A percentile compares a stretch with the other conserved stretches of the same genome.
Conservation (phyloP, 1,284 basidiomycete genomes). For the Cerioporus squamosus region DNA sequence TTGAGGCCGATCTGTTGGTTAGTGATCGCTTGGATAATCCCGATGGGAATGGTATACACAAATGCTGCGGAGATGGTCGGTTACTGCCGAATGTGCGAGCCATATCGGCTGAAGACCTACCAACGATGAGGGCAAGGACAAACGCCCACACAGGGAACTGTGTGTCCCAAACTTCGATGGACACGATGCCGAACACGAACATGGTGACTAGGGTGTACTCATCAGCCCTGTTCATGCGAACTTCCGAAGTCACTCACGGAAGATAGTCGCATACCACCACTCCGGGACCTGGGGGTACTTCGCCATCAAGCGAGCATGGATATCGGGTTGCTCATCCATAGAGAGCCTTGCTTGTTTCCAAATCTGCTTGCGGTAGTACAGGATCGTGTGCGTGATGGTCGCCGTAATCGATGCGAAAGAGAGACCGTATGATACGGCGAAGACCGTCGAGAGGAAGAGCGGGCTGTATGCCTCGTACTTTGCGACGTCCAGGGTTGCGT, state of each 20-base stretch:
- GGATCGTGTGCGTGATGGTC: conserved; percentile 73
- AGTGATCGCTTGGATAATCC: conserved; percentile 70
- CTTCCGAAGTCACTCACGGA: conserved; percentile 29
- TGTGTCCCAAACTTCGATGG: conserved; percentile 72
- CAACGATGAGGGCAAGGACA: conserved; percentile 45
- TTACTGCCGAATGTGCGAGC: background rate
- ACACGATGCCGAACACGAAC: conserved; percentile 67
- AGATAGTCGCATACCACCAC: conserved; percentile 69
- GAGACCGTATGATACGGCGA: conserved; percentile 67
- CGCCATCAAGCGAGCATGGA: conserved; percentile 85
- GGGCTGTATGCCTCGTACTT: conserved; percentile 62
- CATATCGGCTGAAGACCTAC: conserved; percentile 19
- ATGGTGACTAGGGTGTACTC: conserved; percentile 39
- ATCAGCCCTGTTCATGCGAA: background rate
- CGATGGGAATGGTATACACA: conserved; percentile 66
- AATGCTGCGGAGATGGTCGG: conserved; percentile 42
- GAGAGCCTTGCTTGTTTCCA: conserved; percentile 66
- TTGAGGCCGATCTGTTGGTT: conserved; percentile 67
- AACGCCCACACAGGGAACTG: conserved; percentile 69
- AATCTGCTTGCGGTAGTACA: conserved; percentile 84
- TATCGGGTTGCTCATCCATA: conserved; percentile 79
- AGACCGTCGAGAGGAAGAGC: conserved; percentile 67
- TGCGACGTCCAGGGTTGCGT: conserved; percentile 54
- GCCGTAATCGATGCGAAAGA: conserved; percentile 63
- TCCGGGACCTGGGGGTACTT: conserved; percentile 75